A percentile compares a stretch with the other conserved stretches of the same genome.
Conservation (phyloP, 2,329 filamentous ascomycete species). For the Ophiosphaerella herpotricha region DNA sequence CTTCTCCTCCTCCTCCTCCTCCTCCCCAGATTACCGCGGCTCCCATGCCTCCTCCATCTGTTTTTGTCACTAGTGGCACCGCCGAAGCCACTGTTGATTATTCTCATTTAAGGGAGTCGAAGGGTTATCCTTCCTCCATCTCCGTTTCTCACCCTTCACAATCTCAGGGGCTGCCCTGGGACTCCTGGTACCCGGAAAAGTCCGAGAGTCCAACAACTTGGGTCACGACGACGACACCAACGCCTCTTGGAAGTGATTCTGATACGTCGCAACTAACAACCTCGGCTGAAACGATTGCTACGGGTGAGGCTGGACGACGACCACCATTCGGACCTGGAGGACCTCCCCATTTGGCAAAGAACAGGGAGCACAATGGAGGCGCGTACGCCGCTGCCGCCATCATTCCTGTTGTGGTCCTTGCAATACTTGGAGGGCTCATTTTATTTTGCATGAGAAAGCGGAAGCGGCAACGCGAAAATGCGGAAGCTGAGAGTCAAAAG, state of each 20-base stretch:
- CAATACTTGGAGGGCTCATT: conserved; percentile 24
- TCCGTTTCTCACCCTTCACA: too few relatives aligned
- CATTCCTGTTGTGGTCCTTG: conserved; percentile 30
- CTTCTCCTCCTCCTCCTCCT: too few relatives aligned
- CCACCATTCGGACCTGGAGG: not conserved
- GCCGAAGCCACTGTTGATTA: too few relatives aligned
- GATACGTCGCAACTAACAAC: not conserved
- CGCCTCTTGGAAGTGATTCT: not conserved
- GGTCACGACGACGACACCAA: not conserved
- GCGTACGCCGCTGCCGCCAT: conserved; percentile 31
- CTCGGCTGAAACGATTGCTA: not conserved
- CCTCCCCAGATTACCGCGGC: too few relatives aligned
- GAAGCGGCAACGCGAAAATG: conserved; percentile 25
- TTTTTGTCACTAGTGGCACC: too few relatives aligned
- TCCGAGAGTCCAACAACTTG: not conserved
- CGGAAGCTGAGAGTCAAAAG: conserved; percentile 6
- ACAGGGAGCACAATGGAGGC: conserved; percentile 13
- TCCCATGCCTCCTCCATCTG: too few relatives aligned
- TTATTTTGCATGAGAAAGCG: conserved; percentile 39
- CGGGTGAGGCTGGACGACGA: not conserved
- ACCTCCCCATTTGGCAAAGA: not conserved
- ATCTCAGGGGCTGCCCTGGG: too few relatives aligned
- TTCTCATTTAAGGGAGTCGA: too few relatives aligned
- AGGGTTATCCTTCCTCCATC: too few relatives aligned
- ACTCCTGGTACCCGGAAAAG: too few relatives aligned